Evolutionary conservation across 371 early-diverging fungal species (phyloP).

Genomic region (Syncephalis fuscata): DNA sequence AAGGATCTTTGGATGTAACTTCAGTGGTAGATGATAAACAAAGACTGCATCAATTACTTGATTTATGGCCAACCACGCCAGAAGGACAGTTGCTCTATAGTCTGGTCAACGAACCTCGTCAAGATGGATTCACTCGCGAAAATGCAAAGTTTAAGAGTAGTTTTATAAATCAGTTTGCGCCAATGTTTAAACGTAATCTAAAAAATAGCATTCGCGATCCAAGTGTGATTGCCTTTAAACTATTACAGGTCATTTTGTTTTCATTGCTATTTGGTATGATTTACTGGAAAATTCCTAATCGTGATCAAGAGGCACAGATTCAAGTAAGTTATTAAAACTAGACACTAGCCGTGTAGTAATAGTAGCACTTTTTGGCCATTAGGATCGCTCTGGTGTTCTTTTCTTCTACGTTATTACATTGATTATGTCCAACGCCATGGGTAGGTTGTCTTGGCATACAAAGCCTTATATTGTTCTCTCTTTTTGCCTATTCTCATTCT

Average conservation of each 20-base stretch:
- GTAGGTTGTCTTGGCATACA: constrained; percentile 22
- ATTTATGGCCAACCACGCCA: too few relatives aligned
- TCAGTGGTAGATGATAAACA: not conserved
- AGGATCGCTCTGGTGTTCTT: constrained; percentile 28
- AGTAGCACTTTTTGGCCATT: constrained; percentile 30
- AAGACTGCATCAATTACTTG: not conserved
- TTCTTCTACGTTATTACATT: constrained; percentile 32
- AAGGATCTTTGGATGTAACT: not conserved
- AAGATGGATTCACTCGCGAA: too few relatives aligned
- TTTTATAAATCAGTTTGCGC: not conserved
- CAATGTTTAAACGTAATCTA: not conserved
- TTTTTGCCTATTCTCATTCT: constrained; percentile 13
- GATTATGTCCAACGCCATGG: constrained; percentile 21
- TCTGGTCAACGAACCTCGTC: too few relatives aligned
- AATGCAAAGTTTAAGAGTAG: not conserved
- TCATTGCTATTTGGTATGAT: not conserved
- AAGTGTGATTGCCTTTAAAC: not conserved
- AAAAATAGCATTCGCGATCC: not conserved
- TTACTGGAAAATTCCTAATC: not conserved
- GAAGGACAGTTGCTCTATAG: too few relatives aligned
- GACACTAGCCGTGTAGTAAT: too few relatives aligned
- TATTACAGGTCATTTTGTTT: not conserved
- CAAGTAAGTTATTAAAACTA: too few relatives aligned
- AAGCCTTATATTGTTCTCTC: constrained; percentile 18
- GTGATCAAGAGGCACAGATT: too few relatives aligned